Evolutionary conservation across 139 green algal species (phyloP).

Genomic region (Chlorella sorokiniana): DNA sequence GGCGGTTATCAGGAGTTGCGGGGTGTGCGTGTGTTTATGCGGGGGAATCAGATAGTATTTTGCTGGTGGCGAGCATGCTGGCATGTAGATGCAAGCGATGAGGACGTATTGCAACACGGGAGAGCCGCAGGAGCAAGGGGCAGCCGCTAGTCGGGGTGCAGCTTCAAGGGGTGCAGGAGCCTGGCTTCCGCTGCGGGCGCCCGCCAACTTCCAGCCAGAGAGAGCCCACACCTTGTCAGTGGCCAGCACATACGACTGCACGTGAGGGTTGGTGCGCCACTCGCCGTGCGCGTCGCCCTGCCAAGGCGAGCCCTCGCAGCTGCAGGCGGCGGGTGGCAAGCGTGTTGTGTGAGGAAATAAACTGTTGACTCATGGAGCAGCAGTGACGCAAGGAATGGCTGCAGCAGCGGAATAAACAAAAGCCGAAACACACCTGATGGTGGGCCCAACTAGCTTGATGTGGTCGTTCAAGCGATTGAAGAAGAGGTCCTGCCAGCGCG

Average conservation of each 20-base stretch:
- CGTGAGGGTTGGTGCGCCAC: conserved; percentile 78
- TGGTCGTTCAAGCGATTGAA: conserved; percentile 45
- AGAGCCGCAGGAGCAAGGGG: not conserved
- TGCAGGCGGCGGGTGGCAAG: conserved; percentile 19
- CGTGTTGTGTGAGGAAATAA: not conserved
- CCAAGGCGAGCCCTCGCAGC: conserved; percentile 71
- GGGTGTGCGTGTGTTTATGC: no score
- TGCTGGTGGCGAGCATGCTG: no score
- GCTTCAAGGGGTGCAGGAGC: no score
- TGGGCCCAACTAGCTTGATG: conserved; percentile 75
- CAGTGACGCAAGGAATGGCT: not conserved
- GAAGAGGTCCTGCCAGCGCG: conserved; percentile 71
- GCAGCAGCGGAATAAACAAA: not conserved
- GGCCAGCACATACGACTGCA: conserved; percentile 77
- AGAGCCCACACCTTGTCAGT: conserved; percentile 72
- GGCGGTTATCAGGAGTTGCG: not conserved
- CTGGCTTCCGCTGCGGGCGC: no score
- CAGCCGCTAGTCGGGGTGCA: no score
- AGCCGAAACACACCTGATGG: conserved; percentile 46
- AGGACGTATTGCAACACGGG: no score
- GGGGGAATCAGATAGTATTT: no score
- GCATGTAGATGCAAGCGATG: no score
- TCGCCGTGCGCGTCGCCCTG: conserved; percentile 57
- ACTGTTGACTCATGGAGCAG: not conserved
- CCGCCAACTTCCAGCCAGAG: no score